phyloP scores from a whole-genome alignment of 805 yeast genomes.

The Komagataella kurtzmanii region DNA sequence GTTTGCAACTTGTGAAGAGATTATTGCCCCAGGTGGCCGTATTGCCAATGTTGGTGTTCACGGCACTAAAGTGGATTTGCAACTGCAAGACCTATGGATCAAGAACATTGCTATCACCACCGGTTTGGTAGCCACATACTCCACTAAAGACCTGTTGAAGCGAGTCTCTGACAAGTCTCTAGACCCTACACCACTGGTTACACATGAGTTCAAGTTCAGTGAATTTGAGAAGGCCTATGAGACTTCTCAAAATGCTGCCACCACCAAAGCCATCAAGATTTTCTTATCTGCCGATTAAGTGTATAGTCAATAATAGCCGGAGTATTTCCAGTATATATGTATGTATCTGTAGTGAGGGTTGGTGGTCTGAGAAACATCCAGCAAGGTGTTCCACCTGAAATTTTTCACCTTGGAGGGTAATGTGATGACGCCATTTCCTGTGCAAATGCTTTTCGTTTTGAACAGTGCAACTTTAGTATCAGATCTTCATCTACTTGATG shows the following conservation, averaged over 20 bases:
- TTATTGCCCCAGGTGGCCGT: conserved; percentile 45
- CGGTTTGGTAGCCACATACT: conserved; percentile 35
- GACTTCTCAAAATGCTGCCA: conserved; percentile 36
- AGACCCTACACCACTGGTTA: conserved; percentile 39
- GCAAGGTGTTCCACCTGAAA: background rate
- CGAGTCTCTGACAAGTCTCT: conserved; percentile 22
- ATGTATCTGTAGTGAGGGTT: too few relatives aligned
- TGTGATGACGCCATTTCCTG: background rate
- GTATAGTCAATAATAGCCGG: background rate
- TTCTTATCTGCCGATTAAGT: conserved; percentile 4
- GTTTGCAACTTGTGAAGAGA: conserved; percentile 42
- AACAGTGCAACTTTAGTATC: background rate
- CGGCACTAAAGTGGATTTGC: conserved; percentile 26
- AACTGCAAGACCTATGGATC: conserved; percentile 30
- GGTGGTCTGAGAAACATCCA: too few relatives aligned
- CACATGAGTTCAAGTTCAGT: conserved; percentile 39
- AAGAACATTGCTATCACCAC: conserved; percentile 29
- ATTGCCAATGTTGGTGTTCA: conserved; percentile 54
- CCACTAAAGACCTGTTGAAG: conserved; percentile 23
- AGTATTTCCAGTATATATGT: too few relatives aligned
- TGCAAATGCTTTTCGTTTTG: background rate
- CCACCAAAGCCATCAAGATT: conserved; percentile 42
- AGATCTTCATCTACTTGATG: background rate
- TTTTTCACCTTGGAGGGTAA: background rate
- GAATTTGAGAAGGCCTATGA: conserved; percentile 52